Percentiles rank a stretch among this genome's conserved stretches.
Evolutionary conservation across 2,329 filamentous ascomycete genomes (phyloP).

Genomic region (Fusarium oligoseptatum): DNA sequence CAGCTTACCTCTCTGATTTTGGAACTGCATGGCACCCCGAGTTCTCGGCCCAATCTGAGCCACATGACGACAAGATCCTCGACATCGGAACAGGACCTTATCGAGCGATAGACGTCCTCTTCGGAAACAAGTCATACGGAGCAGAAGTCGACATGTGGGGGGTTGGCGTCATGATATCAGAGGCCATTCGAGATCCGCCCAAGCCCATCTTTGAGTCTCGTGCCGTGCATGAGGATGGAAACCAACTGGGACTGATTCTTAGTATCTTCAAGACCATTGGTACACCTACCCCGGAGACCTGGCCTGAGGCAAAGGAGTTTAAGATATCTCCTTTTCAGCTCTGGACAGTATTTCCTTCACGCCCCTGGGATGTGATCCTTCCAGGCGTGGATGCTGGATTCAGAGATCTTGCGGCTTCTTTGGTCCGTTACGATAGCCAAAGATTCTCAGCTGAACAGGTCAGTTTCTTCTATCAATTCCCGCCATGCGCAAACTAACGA

Average conservation of each 20-base stretch:
- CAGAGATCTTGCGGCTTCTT: conserved; percentile 72
- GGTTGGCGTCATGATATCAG: conserved; percentile 85
- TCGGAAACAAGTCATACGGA: conserved; percentile 82
- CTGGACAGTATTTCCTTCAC: conserved; percentile 80
- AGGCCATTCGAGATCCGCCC: conserved; percentile 70
- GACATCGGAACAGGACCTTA: conserved; percentile 96
- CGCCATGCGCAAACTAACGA: conserved; percentile 6
- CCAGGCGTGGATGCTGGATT: conserved; percentile 69
- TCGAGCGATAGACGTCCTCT: conserved; percentile 89
- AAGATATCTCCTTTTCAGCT: conserved; percentile 88
- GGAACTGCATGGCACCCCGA: conserved; percentile 87
- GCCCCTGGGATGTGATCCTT: conserved; percentile 78
- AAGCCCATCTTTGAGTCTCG: conserved; percentile 86
- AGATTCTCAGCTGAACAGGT: conserved; percentile 74
- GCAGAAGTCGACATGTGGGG: conserved; percentile 89
- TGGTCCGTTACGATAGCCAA: conserved; percentile 80
- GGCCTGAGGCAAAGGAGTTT: conserved; percentile 83
- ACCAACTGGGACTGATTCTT: conserved; percentile 88
- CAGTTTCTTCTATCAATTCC: conserved; percentile 3
- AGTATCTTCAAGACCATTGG: conserved; percentile 94
- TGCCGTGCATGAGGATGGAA: conserved; percentile 80
- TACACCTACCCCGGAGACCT: conserved; percentile 82
- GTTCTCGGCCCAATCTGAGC: conserved; percentile 71
- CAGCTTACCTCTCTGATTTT: conserved; percentile 89
- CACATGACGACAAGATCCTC: conserved; percentile 79